A percentile compares a stretch with the other conserved stretches of the same genome.
These are phyloP conservation scores for Calonectria multiphialidica DNA, from an alignment of 2,329 filamentous ascomycete genomes.

Conservation along the genomic window DNA sequence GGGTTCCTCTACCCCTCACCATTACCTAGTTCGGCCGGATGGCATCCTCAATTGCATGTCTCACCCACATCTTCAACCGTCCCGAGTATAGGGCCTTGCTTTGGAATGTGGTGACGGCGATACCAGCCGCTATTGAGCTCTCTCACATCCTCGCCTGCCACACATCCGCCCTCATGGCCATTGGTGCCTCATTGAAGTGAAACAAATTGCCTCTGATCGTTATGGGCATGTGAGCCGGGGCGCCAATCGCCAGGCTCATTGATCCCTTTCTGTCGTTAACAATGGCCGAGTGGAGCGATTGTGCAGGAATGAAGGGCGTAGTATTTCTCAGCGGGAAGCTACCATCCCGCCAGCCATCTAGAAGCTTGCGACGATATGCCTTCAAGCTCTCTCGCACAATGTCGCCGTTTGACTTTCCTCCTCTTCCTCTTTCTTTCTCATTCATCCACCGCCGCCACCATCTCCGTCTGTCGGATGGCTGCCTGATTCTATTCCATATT, in stretches of 20 bases:
- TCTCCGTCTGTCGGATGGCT: slow-evolving; percentile 32
- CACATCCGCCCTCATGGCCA: slow-evolving; percentile 15
- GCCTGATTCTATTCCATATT: slow-evolving; percentile 27
- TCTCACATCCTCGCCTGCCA: slow-evolving; percentile 32
- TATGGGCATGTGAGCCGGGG: slow-evolving; percentile 38
- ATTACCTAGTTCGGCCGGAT: slow-evolving; percentile 21
- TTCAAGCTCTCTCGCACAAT: slow-evolving; percentile 27
- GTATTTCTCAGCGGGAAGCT: slow-evolving; percentile 39
- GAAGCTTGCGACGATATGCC: slow-evolving; percentile 39
- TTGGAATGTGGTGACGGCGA: slow-evolving; percentile 42
- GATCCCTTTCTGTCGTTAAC: slow-evolving; percentile 32
- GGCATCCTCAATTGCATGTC: slow-evolving; percentile 38
- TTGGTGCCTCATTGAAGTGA: slow-evolving; percentile 32
- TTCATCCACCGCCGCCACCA: slow-evolving; percentile 5
- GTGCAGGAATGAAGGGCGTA: slow-evolving; percentile 54
- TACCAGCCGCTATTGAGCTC: slow-evolving; percentile 31
- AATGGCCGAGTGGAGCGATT: slow-evolving; percentile 38
- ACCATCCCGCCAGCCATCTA: slow-evolving; percentile 46
- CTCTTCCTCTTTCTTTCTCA: slow-evolving; percentile 29
- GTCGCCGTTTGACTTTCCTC: slow-evolving; percentile 21
- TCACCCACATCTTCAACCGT: slow-evolving; percentile 29
- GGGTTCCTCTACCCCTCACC: slow-evolving; percentile 20
- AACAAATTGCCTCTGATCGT: slow-evolving; percentile 49
- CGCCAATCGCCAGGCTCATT: slow-evolving; percentile 26
- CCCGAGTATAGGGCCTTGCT: slow-evolving; percentile 28